Conservation (phyloP, 2,329 filamentous ascomycete genomes). For the Chrysoporthe puriensis region DNA sequence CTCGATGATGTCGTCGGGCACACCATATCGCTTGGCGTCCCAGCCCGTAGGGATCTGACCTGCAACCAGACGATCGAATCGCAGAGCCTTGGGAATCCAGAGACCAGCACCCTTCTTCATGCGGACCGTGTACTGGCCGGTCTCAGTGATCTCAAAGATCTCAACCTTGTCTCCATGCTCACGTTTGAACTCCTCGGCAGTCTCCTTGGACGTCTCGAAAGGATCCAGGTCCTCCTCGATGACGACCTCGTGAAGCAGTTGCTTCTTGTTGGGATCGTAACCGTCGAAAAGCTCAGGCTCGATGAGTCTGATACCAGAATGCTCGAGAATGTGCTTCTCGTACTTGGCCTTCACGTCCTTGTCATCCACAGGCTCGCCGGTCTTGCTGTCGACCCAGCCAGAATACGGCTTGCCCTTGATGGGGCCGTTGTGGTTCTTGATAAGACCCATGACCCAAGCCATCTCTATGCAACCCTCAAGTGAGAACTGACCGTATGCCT, state of each 20-base stretch:
- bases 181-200: slow-evolving; percentile 94
- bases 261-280: slow-evolving; percentile 98
- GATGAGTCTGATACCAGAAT: slow-evolving; percentile 95
- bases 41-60: slow-evolving; percentile 97
- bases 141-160: slow-evolving; percentile 91
- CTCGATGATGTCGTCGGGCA: slow-evolving; percentile 95
- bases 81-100: slow-evolving; percentile 94
- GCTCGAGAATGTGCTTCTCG: slow-evolving; percentile 94
- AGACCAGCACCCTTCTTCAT: slow-evolving; percentile 94
- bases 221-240: slow-evolving; percentile 97
- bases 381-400: slow-evolving; percentile 95
- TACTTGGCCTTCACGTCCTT: slow-evolving; percentile 98
- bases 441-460: slow-evolving; percentile 99
- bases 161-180: slow-evolving; percentile 98
- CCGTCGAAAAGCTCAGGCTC: slow-evolving; percentile 96
- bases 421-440: slow-evolving; percentile 96
- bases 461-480: slow-evolving; percentile 98
- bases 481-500: slow-evolving; percentile 94
- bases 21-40: slow-evolving; percentile 94
- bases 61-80: slow-evolving; percentile 95
- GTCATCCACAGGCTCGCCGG: slow-evolving; percentile 93
- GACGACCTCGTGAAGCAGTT: slow-evolving; percentile 95
- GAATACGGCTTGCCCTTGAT: slow-evolving; percentile 97
- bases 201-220: slow-evolving; percentile 97
- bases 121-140: slow-evolving; percentile 91